Percentiles rank a stretch among this genome's conserved stretches.
phyloP scores from a whole-genome alignment of 1,284 basidiomycete genomes.

The Abortiporus biennis region DNA sequence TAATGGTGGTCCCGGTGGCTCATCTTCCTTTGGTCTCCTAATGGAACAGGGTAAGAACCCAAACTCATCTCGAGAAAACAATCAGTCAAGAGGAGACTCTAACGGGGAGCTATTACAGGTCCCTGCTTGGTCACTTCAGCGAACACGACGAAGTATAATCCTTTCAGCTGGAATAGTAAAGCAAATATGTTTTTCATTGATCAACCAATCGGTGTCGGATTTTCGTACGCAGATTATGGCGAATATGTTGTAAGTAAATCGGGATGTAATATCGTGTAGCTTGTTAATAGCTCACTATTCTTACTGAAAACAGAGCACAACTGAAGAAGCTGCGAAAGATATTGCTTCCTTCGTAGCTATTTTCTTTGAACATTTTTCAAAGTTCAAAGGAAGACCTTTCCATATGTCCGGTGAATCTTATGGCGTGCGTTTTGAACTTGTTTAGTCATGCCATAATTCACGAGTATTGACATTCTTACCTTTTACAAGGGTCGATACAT shows the following conservation, averaged over 20 bases:
- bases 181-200: conserved; percentile 72
- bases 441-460: neutral
- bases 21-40: conserved; percentile 52
- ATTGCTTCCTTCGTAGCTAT: conserved; percentile 62
- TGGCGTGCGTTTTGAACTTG: conserved; percentile 30
- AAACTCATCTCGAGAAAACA: too few relatives aligned
- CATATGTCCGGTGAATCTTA: conserved; percentile 73
- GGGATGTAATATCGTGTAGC: neutral
- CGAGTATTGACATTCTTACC: too few relatives aligned
- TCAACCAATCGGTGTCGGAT: conserved; percentile 61
- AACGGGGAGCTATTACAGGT: too few relatives aligned
- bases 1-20: conserved; percentile 43
- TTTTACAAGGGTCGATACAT: conserved; percentile 83
- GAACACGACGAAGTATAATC: conserved; percentile 43
- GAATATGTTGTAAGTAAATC: conserved; percentile 45
- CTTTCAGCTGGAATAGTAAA: conserved; percentile 63
- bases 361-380: conserved; percentile 65
- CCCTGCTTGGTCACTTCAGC: conserved; percentile 44
- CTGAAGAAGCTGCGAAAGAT: conserved; percentile 64
- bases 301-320: conserved; percentile 36
- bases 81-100: too few relatives aligned
- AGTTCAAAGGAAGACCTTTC: conserved; percentile 59
- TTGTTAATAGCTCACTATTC: neutral
- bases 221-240: conserved; percentile 69
- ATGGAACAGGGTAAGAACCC: conserved; percentile 53